phyloP scores from a whole-genome alignment of 805 yeast genomes.

The Barnettozyma salicaria region DNA sequence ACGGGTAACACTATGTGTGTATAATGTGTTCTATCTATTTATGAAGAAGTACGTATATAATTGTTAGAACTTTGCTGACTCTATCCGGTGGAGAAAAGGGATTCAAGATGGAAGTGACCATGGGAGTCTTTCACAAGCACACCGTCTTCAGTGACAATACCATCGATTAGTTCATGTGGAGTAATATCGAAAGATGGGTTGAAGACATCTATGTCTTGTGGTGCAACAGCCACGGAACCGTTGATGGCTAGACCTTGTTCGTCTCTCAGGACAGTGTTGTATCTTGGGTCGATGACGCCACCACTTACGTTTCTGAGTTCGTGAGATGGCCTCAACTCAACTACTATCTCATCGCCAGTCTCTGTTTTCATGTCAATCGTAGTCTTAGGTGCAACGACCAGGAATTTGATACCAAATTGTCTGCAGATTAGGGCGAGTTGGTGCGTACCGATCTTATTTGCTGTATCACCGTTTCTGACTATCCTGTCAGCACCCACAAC shows the following conservation, averaged over 20 bases:
- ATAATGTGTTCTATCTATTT: no score
- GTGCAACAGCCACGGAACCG: constrained; percentile 70
- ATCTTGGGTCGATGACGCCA: constrained; percentile 36
- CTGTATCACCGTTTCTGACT: constrained; percentile 90
- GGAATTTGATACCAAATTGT: constrained; percentile 65
- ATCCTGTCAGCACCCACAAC: constrained; percentile 90
- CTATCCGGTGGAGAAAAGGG: no score
- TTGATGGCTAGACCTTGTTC: constrained; percentile 28
- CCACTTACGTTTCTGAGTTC: constrained; percentile 81
- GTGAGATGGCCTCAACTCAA: constrained; percentile 79
- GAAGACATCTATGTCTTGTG: constrained; percentile 84
- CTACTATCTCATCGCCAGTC: constrained; percentile 69
- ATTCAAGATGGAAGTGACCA: constrained; percentile 45
- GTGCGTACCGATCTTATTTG: constrained; percentile 93
- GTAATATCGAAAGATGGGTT: constrained; percentile 96
- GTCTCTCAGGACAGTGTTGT: constrained; percentile 26
- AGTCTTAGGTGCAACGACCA: constrained; percentile 93
- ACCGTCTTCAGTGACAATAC: constrained; percentile 80
- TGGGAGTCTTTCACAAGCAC: constrained; percentile 42
- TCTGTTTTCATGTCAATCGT: constrained; percentile 69
- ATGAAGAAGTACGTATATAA: no score
- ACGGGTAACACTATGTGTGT: no score
- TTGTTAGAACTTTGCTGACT: no score
- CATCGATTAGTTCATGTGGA: constrained; percentile 75
- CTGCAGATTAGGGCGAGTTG: constrained; percentile 74